Percentiles rank a stretch among this genome's conserved stretches.
phyloP scores from a whole-genome alignment of 495 filamentous ascomycete species.

The Lindgomyces ingoldianus region DNA sequence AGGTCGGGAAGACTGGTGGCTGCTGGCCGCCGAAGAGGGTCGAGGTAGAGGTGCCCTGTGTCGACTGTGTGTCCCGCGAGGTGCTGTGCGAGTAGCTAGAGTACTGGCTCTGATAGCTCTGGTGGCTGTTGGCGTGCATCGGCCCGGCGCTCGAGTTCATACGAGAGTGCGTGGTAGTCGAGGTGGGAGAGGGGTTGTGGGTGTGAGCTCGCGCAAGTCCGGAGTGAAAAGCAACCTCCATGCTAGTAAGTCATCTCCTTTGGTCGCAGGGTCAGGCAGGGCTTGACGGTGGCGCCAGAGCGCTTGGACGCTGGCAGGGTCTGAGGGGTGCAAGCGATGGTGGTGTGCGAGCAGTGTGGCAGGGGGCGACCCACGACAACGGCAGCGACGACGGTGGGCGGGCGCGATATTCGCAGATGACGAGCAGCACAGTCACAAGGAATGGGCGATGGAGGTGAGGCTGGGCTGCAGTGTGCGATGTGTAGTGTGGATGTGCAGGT shows the following conservation, averaged over 20 bases:
- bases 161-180: constrained; percentile 30
- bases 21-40: constrained; percentile 39
- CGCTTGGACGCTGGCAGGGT: constrained; percentile 10
- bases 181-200: constrained; percentile 19
- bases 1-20: constrained; percentile 42
- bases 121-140: constrained; percentile 24
- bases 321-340: not conserved
- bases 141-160: constrained; percentile 31
- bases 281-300: constrained; percentile 20
- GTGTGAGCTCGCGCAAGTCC: constrained; percentile 41
- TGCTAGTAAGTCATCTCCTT: constrained; percentile 33
- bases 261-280: constrained; percentile 9
- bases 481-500: not conserved
- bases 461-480: not conserved
- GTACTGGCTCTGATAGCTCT: constrained; percentile 43
- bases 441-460: not conserved
- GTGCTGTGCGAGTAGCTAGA: constrained; percentile 44
- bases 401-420: too few relatives aligned
- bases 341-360: not conserved
- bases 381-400: not conserved
- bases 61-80: constrained; percentile 44
- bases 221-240: constrained; percentile 43
- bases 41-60: constrained; percentile 42
- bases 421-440: not conserved
- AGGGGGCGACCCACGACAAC: not conserved